Conservation (phyloP, 2,329 filamentous ascomycete genomes). For the Sphaerostilbella broomeana region DNA sequence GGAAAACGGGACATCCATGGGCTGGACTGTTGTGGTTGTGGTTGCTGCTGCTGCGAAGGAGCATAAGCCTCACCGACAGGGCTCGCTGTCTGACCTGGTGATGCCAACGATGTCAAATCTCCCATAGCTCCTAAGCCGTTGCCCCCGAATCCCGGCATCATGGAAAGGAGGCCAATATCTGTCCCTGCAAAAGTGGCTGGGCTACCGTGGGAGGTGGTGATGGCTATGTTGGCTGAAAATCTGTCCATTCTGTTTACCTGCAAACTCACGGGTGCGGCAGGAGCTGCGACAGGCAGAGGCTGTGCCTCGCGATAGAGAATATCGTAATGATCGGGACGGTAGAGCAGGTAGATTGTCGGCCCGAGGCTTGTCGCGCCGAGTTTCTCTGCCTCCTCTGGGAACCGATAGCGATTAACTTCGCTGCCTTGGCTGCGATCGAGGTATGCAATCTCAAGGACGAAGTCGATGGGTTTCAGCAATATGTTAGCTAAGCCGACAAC, state of each 20-base stretch:
- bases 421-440: slow-evolving; percentile 77
- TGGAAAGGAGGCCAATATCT: slow-evolving; percentile 37
- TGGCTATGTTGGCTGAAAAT: slow-evolving; percentile 40
- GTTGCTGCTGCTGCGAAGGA: slow-evolving; percentile 30
- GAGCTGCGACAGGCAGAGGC: slow-evolving; percentile 19
- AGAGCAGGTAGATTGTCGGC: slow-evolving; percentile 53
- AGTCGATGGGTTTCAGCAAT: slow-evolving; percentile 69
- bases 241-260: slow-evolving; percentile 48
- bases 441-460: slow-evolving; percentile 83
- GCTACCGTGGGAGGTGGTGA: slow-evolving; percentile 33
- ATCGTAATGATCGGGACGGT: slow-evolving; percentile 82
- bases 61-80: slow-evolving; percentile 27
- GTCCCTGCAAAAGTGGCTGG: slow-evolving; percentile 37
- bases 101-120: slow-evolving; percentile 29
- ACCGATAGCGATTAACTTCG: slow-evolving; percentile 65
- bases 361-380: slow-evolving; percentile 38
- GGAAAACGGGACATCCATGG: slow-evolving; percentile 32
- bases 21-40: no score
- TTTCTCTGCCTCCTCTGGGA: slow-evolving; percentile 48
- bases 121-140: slow-evolving; percentile 11
- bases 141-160: slow-evolving; percentile 40
- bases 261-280: slow-evolving; percentile 29
- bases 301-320: slow-evolving; percentile 72
- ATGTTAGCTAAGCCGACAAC: slow-evolving; percentile 70
- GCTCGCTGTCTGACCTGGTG: slow-evolving; percentile 22